Percentiles rank a stretch among this genome's conserved stretches.
Conservation (phyloP, 306 rosid species). For the Acacia crassicarpa region DNA sequence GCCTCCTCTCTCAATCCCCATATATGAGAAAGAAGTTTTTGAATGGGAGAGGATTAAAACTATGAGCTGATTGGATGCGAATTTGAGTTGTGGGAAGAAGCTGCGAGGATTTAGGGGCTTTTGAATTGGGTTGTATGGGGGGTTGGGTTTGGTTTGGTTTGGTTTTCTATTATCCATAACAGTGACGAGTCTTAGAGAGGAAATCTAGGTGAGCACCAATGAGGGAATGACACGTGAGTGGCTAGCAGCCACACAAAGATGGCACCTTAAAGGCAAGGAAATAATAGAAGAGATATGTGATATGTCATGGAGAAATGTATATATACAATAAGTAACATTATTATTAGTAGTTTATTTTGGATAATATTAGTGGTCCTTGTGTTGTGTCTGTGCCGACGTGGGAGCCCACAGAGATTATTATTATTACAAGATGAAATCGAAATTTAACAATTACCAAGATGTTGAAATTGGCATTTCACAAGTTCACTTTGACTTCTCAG, state of each 20-base stretch:
- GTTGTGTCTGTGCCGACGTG: constrained; percentile 48
- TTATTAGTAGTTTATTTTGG: constrained; percentile 3
- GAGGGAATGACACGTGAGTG: constrained; percentile 32
- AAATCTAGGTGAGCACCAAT: constrained; percentile 42
- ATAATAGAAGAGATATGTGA: neutral
- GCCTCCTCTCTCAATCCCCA: constrained; percentile 43
- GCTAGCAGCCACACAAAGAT: constrained; percentile 31
- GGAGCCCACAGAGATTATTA: constrained; percentile 10
- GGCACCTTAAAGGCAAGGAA: neutral
- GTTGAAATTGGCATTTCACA: neutral
- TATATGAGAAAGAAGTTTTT: neutral
- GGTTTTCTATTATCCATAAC: constrained; percentile 17
- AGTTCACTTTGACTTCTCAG: neutral
- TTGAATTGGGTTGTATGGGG: neutral
- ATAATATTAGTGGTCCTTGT: neutral
- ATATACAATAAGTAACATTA: neutral
- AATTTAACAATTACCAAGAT: neutral
- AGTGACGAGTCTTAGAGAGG: constrained; percentile 29
- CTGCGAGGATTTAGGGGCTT: neutral
- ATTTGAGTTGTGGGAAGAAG: neutral
- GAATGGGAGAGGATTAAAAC: neutral
- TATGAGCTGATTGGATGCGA: neutral
- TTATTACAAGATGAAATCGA: neutral
- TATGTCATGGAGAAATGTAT: neutral
- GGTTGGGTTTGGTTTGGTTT: neutral